Evolutionary conservation across 176 grass and related monocot genomes (phyloP).

Genomic region (Hyparrhenia diplandra): DNA sequence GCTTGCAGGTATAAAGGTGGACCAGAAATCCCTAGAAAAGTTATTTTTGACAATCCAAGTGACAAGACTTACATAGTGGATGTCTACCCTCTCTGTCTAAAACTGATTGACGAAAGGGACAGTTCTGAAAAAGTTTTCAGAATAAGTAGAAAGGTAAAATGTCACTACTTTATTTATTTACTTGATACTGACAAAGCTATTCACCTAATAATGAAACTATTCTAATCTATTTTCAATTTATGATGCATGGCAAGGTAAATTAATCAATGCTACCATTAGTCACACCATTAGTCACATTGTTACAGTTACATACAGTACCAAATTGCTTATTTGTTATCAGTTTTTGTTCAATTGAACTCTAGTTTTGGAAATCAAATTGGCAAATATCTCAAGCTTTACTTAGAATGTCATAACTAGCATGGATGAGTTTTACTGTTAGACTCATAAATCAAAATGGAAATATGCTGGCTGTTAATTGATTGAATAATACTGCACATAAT

Average conservation of each 20-base stretch:
- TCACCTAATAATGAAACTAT: conserved; percentile 1
- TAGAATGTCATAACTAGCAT: neutral
- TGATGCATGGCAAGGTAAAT: neutral
- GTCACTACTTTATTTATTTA: conserved; percentile 4
- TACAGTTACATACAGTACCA: neutral
- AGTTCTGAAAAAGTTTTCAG: conserved; percentile 38
- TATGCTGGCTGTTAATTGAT: neutral
- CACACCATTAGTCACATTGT: neutral
- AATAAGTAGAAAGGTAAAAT: conserved; percentile 76
- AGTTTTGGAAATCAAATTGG: neutral
- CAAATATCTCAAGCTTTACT: neutral
- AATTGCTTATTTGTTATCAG: neutral
- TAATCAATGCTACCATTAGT: neutral
- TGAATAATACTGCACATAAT: neutral
- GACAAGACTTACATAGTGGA: conserved; percentile 63
- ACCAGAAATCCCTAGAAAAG: conserved; percentile 76
- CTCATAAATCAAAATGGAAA: neutral
- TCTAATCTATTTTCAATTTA: conserved; percentile 6
- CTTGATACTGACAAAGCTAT: neutral
- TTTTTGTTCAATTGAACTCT: neutral
- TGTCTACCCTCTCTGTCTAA: conserved; percentile 82
- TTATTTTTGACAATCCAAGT: conserved; percentile 56
- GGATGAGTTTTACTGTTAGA: neutral
- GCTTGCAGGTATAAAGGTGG: conserved; percentile 88
- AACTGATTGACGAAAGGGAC: conserved; percentile 68